These are phyloP conservation scores for Ganoderma lucidum DNA, from an alignment of 1,284 basidiomycete species.

Conservation along the genomic window DNA sequence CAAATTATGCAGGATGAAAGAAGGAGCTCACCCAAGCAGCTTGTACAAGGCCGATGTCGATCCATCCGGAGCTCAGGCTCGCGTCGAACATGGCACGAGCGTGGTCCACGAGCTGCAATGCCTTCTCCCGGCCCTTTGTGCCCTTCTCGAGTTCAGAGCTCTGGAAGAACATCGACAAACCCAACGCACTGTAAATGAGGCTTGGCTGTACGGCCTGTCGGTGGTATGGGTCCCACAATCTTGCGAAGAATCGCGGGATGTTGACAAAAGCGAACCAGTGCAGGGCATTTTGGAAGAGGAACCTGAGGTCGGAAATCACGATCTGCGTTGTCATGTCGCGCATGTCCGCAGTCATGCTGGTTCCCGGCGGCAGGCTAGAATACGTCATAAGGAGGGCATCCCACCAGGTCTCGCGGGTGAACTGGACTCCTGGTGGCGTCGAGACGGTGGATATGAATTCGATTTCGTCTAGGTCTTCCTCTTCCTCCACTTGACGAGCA, in stretches of 20 bases:
- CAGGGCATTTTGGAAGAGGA: conserved; percentile 65
- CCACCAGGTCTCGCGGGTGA: conserved; percentile 80
- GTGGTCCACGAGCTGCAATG: conserved; percentile 65
- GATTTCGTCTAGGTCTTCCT: conserved; percentile 4
- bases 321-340: conserved; percentile 53
- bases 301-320: conserved; percentile 64
- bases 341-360: conserved; percentile 46
- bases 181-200: conserved; percentile 66
- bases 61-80: conserved; percentile 70
- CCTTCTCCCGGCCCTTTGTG: conserved; percentile 55
- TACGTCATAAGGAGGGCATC: conserved; percentile 72
- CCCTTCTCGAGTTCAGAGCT: conserved; percentile 64
- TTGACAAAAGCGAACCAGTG: conserved; percentile 80
- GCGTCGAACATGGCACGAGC: conserved; percentile 75
- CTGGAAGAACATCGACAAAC: conserved; percentile 71
- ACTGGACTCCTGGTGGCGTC: conserved; percentile 62
- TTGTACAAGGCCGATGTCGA: conserved; percentile 74
- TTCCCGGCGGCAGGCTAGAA: conserved; percentile 42
- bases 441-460: neutral
- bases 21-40: conserved; percentile 67
- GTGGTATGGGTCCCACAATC: conserved; percentile 58
- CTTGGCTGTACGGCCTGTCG: conserved; percentile 70
- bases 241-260: conserved; percentile 69
- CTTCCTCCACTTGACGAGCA: conserved; percentile 3
- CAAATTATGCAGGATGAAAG: neutral